Conservation (phyloP, 2,329 filamentous ascomycete genomes). For the Trichoderma sp. region DNA sequence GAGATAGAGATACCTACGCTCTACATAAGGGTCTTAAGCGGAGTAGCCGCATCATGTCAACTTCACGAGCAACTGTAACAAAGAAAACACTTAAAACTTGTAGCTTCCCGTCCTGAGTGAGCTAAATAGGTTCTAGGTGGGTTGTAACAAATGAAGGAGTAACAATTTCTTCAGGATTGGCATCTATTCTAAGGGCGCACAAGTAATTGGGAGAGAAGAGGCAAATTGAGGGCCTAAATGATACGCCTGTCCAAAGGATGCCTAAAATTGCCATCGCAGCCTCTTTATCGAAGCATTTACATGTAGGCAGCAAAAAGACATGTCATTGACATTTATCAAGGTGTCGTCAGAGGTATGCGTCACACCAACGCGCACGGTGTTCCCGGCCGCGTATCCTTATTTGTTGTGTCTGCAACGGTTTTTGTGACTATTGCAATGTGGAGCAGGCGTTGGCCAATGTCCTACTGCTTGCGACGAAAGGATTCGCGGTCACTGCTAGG, state of each 20-base stretch:
- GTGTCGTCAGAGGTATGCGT: neutral
- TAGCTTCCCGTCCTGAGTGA: accelerated
- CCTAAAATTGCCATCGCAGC: neutral
- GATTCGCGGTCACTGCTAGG: neutral
- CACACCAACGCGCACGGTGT: neutral
- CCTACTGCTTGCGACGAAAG: neutral
- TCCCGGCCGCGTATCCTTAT: neutral
- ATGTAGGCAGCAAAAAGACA: neutral
- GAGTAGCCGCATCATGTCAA: neutral
- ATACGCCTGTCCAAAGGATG: neutral
- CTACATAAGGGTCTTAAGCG: too few relatives aligned
- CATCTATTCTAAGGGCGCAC: too few relatives aligned
- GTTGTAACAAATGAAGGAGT: neutral
- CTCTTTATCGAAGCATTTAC: neutral
- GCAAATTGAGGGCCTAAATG: neutral
- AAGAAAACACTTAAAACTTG: neutral
- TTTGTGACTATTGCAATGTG: neutral
- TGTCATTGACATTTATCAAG: neutral
- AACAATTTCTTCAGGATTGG: neutral
- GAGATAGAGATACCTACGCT: too few relatives aligned
- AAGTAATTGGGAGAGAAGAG: neutral
- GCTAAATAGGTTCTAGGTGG: neutral
- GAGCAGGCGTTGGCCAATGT: neutral
- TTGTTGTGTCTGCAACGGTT: neutral
- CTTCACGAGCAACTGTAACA: neutral